A percentile compares a stretch with the other conserved stretches of the same genome.
Evolutionary conservation across 345 rosid genomes (phyloP).

Genomic region (Arabidopsis suecica): DNA sequence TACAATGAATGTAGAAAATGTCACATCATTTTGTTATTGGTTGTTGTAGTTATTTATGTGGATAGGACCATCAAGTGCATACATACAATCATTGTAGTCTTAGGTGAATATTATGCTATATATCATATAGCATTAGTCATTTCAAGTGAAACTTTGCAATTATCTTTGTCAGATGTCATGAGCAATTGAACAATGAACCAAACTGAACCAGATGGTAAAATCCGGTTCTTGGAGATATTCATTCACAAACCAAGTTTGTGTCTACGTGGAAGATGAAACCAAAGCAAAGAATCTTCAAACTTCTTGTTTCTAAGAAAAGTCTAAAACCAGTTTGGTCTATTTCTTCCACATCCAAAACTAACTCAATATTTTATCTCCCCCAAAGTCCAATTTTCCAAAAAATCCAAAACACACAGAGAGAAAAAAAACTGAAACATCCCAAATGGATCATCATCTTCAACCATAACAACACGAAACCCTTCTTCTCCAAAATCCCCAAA

Average conservation of each 20-base stretch:
- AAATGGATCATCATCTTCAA: slow-evolving; percentile 45
- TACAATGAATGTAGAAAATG: slow-evolving; percentile 15
- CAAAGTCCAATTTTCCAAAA: slow-evolving; percentile 37
- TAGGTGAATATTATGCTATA: not conserved
- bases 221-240: not conserved
- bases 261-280: slow-evolving; percentile 33
- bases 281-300: slow-evolving; percentile 42
- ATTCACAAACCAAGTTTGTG: not conserved
- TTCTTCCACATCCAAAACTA: slow-evolving; percentile 26
- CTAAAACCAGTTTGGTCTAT: slow-evolving; percentile 1
- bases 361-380: slow-evolving; percentile 33
- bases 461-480: slow-evolving; percentile 27
- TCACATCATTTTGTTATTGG: slow-evolving; percentile 28
- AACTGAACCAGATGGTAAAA: not conserved
- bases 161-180: not conserved
- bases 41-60: slow-evolving; percentile 40
- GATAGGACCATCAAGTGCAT: slow-evolving; percentile 33
- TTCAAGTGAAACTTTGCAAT: not conserved
- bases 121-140: not conserved
- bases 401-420: slow-evolving; percentile 7
- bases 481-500: slow-evolving; percentile 7
- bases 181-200: not conserved
- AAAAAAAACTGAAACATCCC: not conserved
- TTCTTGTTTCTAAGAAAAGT: slow-evolving; percentile 32
- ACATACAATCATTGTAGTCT: slow-evolving; percentile 28